Evolutionary conservation across 2,329 filamentous ascomycete species (phyloP), one percentile per base, ranked within the genome.

Genomic region (Scopulariopsis brevicaulis): DNA sequence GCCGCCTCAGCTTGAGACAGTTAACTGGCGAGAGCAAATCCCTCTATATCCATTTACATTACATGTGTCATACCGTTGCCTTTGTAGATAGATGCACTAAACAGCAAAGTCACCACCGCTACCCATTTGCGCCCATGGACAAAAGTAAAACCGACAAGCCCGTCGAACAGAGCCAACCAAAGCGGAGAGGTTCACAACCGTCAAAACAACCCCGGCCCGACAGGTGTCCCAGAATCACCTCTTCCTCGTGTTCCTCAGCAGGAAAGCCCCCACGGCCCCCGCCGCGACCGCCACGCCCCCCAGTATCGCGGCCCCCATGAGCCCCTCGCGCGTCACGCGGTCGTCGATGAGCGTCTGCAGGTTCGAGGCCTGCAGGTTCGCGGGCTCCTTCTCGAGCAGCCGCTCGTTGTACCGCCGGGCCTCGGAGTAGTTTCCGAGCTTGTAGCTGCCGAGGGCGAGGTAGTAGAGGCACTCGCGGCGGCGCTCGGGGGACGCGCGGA

Each of bases 401-500:
- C 93, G 79, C 68, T 97, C 93, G 72, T 99, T 99, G 75, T 97
- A 97, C 68, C 90, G 82, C 67, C 93, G 82, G 60, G 93, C 93
- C 70, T 99, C 94, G 61, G 86, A 91, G 72, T 96, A 99, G 79
- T 96, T 97, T 61, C 92, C 93, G 53, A 99, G 84, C 78, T 97
- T 97, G 82, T 93, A 97, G 79, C 97, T 96, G 62, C 94, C 94
- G 35, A 99, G 83, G 28, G 90, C 94, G 57, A 99, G 85, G 74
- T 99, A 99, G 79, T 96, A 99, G 61, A 99, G 88, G 69, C 94
- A 99, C 80, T 99, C 94, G 68, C 94, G 87, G 68, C 94, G 87
- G 65, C 94, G 89, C 73, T 97, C 94, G 64, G 90, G 91, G 40
- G 90, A 88, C 60, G 86, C 86, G 69, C 93, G 90, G 80, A 97